Evolutionary conservation across 1,139 yeast species (phyloP), one percentile per base, ranked within the genome.

Genomic region (Candida neerlandica): DNA sequence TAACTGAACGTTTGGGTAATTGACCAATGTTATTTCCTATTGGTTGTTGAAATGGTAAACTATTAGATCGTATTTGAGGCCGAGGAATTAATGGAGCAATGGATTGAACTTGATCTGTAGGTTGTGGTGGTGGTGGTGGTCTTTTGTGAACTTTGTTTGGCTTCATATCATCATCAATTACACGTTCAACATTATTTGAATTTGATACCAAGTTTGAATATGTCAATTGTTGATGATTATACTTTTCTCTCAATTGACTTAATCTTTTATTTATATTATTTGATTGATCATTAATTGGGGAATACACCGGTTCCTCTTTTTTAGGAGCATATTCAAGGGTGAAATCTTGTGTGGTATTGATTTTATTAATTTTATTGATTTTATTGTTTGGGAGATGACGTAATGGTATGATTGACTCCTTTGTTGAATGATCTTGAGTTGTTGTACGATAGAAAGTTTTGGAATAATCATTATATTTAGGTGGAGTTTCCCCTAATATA

Each of bases 391-490:
- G n/a, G n/a, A n/a, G n/a, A n/a, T n/a, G 5, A 19, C 19, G 15
- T 43, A 48, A 41, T 10, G 51, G 45, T 5, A 48, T 42, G 18
- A 15, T 33, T 1, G 44, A 42, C 12, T 33, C 44, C 21, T 32
- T 26, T 12, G 32, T 26, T 6, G 21, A 34, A n/a, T 23, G 15
- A 15, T 27, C 39, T 7, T 30, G 32, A 15, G 48, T 38, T 4
- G 38, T 37, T 16, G 49, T 23, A 41, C 38, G 23, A 41, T 43
- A 37, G 34, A 38, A 43, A 4, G 44, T 41, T 33, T 49, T 34
- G 10, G 49, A 41, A 16, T 47, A 42, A 18, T 49, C 42, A 53
- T 48, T 27, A 46, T 51, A 45, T 60, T 18, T 32, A 4, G 42
- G 37, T 15, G 30, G 42, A 14, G 14, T 21, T 14, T 48, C 50